Evolutionary conservation across 257 asterid genomes (phyloP).

Genomic region (Jacaranda copaia): DNA sequence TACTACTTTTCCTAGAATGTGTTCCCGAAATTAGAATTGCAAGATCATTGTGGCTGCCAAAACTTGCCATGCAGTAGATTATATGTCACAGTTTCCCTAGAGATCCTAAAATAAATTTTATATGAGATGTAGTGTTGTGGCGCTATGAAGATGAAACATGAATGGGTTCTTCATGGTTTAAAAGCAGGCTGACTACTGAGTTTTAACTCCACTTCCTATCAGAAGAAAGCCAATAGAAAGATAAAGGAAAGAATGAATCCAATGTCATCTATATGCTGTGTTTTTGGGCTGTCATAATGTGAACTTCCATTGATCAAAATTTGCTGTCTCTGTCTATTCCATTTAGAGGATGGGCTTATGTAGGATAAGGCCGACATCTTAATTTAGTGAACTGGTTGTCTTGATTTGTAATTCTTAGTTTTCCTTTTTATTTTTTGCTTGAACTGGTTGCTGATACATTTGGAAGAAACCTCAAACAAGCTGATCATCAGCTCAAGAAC

Average conservation of each 20-base stretch:
- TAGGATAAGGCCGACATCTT: not conserved
- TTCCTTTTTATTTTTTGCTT: not conserved
- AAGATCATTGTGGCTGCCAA: not conserved
- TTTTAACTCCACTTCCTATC: not conserved
- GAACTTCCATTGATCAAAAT: too few species aligned
- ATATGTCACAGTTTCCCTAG: not conserved
- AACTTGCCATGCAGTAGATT: not conserved
- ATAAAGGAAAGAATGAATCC: too few species aligned
- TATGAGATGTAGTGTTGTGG: not conserved
- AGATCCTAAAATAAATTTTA: not conserved
- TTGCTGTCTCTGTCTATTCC: too few species aligned
- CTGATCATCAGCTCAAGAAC: constrained; percentile 1
- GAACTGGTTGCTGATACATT: not conserved
- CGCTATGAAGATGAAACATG: not conserved
- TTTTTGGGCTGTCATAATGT: too few species aligned
- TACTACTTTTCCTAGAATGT: not conserved
- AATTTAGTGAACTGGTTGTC: not conserved
- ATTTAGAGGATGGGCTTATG: too few species aligned
- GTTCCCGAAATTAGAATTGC: not conserved
- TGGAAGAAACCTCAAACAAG: not conserved
- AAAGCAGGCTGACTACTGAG: not conserved
- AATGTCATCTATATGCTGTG: too few species aligned
- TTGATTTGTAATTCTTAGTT: not conserved
- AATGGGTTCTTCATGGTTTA: not conserved
- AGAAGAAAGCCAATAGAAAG: too few species aligned